phyloP scores from a whole-genome alignment of 805 yeast genomes.

The Pichia gijzeniarum region DNA sequence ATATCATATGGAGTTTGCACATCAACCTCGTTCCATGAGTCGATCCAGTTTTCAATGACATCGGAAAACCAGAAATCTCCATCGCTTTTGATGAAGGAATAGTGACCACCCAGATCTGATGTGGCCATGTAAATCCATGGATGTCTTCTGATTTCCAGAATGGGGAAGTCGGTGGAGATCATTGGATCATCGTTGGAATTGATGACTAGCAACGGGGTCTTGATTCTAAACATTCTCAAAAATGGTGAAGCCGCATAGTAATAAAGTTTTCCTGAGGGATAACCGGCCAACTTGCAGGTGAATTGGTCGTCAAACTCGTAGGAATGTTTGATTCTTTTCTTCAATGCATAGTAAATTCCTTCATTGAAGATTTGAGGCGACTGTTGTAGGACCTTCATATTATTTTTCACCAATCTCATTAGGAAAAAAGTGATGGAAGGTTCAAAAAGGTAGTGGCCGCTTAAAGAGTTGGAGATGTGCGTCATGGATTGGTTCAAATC shows the following conservation, averaged over 20 bases:
- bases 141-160: slow-evolving; percentile 41
- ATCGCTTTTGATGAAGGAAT: slow-evolving; percentile 42
- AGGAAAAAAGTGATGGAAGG: slow-evolving; percentile 37
- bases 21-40: slow-evolving; percentile 28
- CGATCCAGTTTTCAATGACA: slow-evolving; percentile 36
- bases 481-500: slow-evolving; percentile 52
- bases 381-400: slow-evolving; percentile 31
- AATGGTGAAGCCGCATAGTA: slow-evolving; percentile 61
- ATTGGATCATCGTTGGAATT: slow-evolving; percentile 67
- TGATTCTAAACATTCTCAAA: slow-evolving; percentile 46
- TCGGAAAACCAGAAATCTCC: slow-evolving; percentile 44
- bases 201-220: slow-evolving; percentile 56
- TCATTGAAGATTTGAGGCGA: slow-evolving; percentile 24
- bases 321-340: slow-evolving; percentile 35
- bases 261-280: slow-evolving; percentile 54
- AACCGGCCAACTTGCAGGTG: slow-evolving; percentile 59
- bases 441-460: slow-evolving; percentile 37
- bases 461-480: slow-evolving; percentile 33
- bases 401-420: slow-evolving; percentile 39
- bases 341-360: slow-evolving; percentile 26
- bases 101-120: slow-evolving; percentile 68
- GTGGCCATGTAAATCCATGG: slow-evolving; percentile 53
- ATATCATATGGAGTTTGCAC: slow-evolving; percentile 11
- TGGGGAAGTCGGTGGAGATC: slow-evolving; percentile 48
- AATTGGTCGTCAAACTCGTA: slow-evolving; percentile 55